phyloP scores from a whole-genome alignment of 2,329 filamentous ascomycete genomes.

The Talaromyces amestolkiae region DNA sequence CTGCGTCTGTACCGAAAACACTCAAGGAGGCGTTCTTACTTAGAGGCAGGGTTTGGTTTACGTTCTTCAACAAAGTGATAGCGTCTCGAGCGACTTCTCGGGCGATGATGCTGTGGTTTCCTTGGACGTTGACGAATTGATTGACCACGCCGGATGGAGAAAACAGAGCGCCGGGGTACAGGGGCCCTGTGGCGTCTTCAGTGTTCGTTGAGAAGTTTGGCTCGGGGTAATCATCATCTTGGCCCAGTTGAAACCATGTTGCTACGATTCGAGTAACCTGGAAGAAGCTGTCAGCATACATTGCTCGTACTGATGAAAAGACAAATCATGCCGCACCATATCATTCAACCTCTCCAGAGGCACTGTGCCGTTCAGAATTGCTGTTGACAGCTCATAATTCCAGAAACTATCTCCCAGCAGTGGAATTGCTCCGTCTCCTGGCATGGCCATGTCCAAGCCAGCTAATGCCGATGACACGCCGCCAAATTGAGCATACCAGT shows the following conservation, averaged over 20 bases:
- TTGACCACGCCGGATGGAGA: slow-evolving; percentile 66
- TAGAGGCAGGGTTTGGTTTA: slow-evolving; percentile 55
- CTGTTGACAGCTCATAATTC: slow-evolving; percentile 55
- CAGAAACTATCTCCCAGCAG: slow-evolving; percentile 55
- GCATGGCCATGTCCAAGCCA: slow-evolving; percentile 70
- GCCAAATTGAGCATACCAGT: slow-evolving; percentile 65
- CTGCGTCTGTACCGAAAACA: slow-evolving; percentile 52
- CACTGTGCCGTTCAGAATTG: slow-evolving; percentile 57
- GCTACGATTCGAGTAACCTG: slow-evolving; percentile 56
- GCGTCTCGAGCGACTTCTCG: slow-evolving; percentile 55
- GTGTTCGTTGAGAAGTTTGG: slow-evolving; percentile 63
- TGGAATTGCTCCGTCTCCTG: slow-evolving; percentile 56
- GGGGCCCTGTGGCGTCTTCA: slow-evolving; percentile 51
- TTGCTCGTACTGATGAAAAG: background rate
- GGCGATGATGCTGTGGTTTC: slow-evolving; percentile 51
- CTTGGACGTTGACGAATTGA: slow-evolving; percentile 62
- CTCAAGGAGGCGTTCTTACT: slow-evolving; percentile 38
- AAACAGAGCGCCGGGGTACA: slow-evolving; percentile 59
- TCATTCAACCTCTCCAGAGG: slow-evolving; percentile 57
- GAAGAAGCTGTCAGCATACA: slow-evolving; percentile 14
- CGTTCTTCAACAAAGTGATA: slow-evolving; percentile 63
- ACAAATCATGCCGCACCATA: slow-evolving; percentile 32
- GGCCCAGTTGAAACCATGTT: slow-evolving; percentile 56
- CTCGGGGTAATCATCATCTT: slow-evolving; percentile 56
- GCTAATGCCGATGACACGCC: slow-evolving; percentile 60